phyloP scores from a whole-genome alignment of 495 filamentous ascomycete genomes.

The Bryoglossum gracile region DNA sequence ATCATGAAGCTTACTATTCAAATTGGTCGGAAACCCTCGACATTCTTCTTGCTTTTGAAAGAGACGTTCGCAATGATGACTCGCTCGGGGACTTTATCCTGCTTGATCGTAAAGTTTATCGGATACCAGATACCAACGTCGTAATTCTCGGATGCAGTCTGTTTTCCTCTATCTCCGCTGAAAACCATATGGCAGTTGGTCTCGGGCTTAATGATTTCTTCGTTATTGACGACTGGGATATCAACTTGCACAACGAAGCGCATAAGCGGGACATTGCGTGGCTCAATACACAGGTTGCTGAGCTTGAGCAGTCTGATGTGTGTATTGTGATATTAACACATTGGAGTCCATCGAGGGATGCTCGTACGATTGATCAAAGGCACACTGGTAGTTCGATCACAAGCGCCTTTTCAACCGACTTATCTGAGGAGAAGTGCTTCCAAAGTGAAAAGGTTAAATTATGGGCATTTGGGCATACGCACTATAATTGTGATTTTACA shows the following conservation, averaged over 20 bases:
- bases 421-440: conserved; percentile 40
- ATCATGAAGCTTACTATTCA: conserved; percentile 49
- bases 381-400: conserved; percentile 30
- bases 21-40: too few relatives aligned
- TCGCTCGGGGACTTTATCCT: conserved; percentile 36
- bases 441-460: conserved; percentile 35
- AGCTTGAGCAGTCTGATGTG: conserved; percentile 28
- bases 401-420: conserved; percentile 41
- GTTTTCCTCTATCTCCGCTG: conserved; percentile 35
- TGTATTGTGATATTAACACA: conserved; percentile 47
- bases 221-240: conserved; percentile 38
- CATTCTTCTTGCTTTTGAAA: too few relatives aligned
- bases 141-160: conserved; percentile 45
- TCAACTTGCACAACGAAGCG: conserved; percentile 32
- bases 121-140: too few relatives aligned
- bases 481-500: conserved; percentile 46
- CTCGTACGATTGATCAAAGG: conserved; percentile 31
- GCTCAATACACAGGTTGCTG: conserved; percentile 41
- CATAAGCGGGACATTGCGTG: conserved; percentile 36
- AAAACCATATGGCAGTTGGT: conserved; percentile 25
- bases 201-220: conserved; percentile 43
- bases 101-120: conserved; percentile 40
- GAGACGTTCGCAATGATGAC: not conserved
- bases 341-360: conserved; percentile 38
- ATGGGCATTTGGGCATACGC: conserved; percentile 53